Base-by-base conservation (phyloP, 495 filamentous ascomycete genomes). In the Xylaria sp. region DNA sequence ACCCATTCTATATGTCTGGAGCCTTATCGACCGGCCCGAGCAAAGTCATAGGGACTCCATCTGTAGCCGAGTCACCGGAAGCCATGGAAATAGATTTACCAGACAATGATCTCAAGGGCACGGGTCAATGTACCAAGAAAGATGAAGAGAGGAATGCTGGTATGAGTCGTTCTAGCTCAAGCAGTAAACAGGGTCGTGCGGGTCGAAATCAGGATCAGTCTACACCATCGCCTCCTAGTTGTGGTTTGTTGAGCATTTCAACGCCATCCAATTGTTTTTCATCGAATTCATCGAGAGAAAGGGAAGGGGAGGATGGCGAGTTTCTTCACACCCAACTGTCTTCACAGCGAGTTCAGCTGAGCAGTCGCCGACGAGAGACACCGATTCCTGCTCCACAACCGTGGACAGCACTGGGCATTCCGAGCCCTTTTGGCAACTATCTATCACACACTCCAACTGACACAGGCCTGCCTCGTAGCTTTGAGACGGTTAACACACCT, bases 301-400 rank as follows among this genome's bases (percentile, higher is more conserved):
- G 0, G 0, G 31, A 15, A 12, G n/a, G 2, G 21, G 31, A 31
- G 4, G 26, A 19, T 15, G 33, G 24, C 29, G 12, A 46, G 11
- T 19, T 35, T 8, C 8, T 46, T 29, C 8, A 12, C 19, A 40
- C 33, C 61, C 40, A 4, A 44, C 9, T 19, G 0, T 37, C 29
- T 35, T 52, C 31, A 14, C 17, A 15, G 31, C 67, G 67, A 55
- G 8, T n/a, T 17, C 50, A 46, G 61, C 31, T 31, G 29, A 33
- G 41, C 1, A 1, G 37, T 37, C 12, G 26, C 43, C 65, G 33
- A 48, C 44, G 43, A n/a, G 26, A 62, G 58, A 74, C 72, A 12
- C 68, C 72, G 2, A 24, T 72, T 57, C 68, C 74, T 69, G 67
- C 70, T 53, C 70, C 72, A 9, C 61, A 71, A 55, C 74, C 74